phyloP scores from a whole-genome alignment of 208 protist species.

The Pavlovales sp. region DNA sequence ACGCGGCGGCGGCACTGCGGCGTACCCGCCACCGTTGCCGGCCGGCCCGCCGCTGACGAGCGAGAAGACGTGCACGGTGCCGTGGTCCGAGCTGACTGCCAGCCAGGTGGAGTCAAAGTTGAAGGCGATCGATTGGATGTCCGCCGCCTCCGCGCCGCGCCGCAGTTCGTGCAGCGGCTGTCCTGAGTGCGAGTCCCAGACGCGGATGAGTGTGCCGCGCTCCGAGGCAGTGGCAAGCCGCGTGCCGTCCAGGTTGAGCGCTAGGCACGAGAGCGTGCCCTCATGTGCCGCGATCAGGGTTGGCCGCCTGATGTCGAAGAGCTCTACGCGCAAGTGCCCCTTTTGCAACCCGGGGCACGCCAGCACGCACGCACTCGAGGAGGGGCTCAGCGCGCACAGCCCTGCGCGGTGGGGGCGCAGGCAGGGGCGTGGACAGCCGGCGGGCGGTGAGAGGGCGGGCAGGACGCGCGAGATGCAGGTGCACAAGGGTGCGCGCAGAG shows the following conservation, averaged over 20 bases:
- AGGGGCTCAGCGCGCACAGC: slow-evolving; percentile 69
- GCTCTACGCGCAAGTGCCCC: slow-evolving; percentile 66
- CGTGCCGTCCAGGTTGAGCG: slow-evolving; percentile 76
- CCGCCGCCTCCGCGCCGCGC: slow-evolving; percentile 66
- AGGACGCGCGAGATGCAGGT: not conserved
- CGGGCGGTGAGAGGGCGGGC: not conserved
- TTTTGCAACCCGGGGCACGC: slow-evolving; percentile 70
- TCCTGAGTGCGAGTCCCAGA: slow-evolving; percentile 76
- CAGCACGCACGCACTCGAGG: slow-evolving; percentile 61
- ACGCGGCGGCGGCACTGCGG: not conserved
- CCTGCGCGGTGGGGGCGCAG: not conserved
- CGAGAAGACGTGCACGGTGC: slow-evolving; percentile 61
- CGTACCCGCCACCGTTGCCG: no score
- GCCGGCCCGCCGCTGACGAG: slow-evolving; percentile 28
- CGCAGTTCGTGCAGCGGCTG: slow-evolving; percentile 71
- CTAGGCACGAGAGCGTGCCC: slow-evolving; percentile 67
- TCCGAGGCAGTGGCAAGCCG: slow-evolving; percentile 76
- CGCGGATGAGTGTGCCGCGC: slow-evolving; percentile 78
- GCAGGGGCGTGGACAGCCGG: not conserved
- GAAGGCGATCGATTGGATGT: slow-evolving; percentile 55
- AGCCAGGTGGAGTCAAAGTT: slow-evolving; percentile 46
- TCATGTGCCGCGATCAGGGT: slow-evolving; percentile 71
- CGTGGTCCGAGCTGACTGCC: slow-evolving; percentile 49
- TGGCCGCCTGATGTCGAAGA: slow-evolving; percentile 63
- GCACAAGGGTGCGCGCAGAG: not conserved